Evolutionary conservation across 371 early-diverging fungal genomes (phyloP), one percentile per base, ranked within the genome.

Genomic region (Enteropsectra breve): DNA sequence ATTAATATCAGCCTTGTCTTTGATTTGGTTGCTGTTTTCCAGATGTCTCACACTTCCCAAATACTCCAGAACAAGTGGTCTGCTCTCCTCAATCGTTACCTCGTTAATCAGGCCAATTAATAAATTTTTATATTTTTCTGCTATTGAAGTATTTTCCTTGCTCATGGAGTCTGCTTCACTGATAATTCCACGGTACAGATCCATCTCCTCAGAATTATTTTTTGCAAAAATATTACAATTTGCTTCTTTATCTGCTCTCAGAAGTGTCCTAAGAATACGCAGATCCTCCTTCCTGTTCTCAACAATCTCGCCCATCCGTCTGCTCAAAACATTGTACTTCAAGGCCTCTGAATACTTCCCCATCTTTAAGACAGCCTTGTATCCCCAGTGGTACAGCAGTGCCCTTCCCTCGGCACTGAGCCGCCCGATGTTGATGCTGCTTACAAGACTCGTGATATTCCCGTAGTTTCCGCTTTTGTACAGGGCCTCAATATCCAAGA

Each of bases 211-310:
- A 43, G 43, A 43, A 32, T 32, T 32, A 32, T 26, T 26, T 24
- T 32, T 50, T 8, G 8, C 52, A 38, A 8, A 38, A 11, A 8
- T 38, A 38, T 38, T n/a, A 24, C 21, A 15, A 55, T 58, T 30
- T 26, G 4, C 5, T 54, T 54, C 4, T 8, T 6, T 54, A 11
- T 32, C 5, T 48, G 4, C 33, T 28, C 8, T 8, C 24, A 4
- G 38, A 24, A 53, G 18, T 48, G 21, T 37, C 33, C 6, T 48
- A 18, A 56, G 28, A n/a, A 56, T 30, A 6, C 33, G 26, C 11
- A 63, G 13, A 15, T 63, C 33, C 28, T 63, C 48, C 24, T 61
- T 63, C 50, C 53, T 63, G 28, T 63, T 55, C 24, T 63, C 63
- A n/a, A 56, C 29, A 3, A 54, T 56, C 13, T 24, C 52, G 11